phyloP scores from a whole-genome alignment of 2,329 filamentous ascomycete genomes.

The Cladobotryum protrusum region DNA sequence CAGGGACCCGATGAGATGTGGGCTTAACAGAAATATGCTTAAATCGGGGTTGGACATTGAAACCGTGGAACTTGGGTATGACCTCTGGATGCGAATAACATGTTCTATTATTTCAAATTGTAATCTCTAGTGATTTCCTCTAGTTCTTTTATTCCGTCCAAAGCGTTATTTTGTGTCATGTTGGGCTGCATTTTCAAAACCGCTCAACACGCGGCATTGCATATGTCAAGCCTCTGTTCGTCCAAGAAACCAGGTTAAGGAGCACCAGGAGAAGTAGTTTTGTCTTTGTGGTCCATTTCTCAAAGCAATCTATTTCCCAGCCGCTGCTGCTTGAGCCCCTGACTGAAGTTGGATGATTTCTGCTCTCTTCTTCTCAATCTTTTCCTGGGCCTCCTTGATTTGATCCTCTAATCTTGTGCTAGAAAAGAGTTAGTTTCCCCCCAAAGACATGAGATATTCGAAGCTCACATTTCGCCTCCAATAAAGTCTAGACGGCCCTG shows the following conservation, averaged over 20 bases:
- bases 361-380: slow-evolving; percentile 52
- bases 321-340: slow-evolving; percentile 38
- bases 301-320: slow-evolving; percentile 19
- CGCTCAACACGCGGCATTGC: no score
- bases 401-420: slow-evolving; percentile 40
- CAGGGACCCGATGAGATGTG: slow-evolving; percentile 5
- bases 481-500: slow-evolving; percentile 90
- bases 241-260: no score
- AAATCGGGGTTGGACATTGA: slow-evolving; percentile 3
- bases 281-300: no score
- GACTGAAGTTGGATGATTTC: slow-evolving; percentile 54
- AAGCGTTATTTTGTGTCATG: no score
- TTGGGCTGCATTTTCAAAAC: no score
- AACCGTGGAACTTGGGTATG: not conserved
- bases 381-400: slow-evolving; percentile 50
- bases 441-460: not conserved
- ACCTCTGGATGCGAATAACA: not conserved
- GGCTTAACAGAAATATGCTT: not conserved
- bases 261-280: no score
- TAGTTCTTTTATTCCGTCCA: no score
- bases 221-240: no score
- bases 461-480: slow-evolving; percentile 77
- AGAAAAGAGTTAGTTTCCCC: slow-evolving; percentile 11
- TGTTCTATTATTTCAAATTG: no score
- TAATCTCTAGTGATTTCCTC: no score